phyloP scores from a whole-genome alignment of 495 filamentous ascomycete species.

The Penicillium verhagenii region DNA sequence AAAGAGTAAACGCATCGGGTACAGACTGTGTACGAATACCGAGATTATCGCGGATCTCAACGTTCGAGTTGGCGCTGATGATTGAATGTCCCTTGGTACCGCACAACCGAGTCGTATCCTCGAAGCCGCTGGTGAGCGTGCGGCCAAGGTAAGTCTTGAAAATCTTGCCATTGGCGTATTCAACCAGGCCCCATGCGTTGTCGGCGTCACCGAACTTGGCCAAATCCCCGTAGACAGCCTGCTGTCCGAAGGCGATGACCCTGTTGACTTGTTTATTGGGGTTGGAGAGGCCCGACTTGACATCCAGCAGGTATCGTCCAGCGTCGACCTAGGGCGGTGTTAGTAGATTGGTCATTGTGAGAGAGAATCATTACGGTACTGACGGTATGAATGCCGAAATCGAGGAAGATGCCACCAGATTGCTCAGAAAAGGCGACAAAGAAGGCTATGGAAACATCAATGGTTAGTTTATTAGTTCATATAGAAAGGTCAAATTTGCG shows the following conservation, averaged over 20 bases:
- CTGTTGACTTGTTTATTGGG: constrained; percentile 20
- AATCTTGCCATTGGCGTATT: constrained; percentile 19
- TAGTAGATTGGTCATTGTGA: neutral
- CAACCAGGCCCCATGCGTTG: constrained; percentile 17
- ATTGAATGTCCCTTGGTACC: constrained; percentile 19
- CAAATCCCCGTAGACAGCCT: constrained; percentile 14
- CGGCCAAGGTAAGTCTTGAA: constrained; percentile 18
- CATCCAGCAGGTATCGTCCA: constrained; percentile 18
- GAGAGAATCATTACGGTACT: neutral
- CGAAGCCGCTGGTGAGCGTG: constrained; percentile 17
- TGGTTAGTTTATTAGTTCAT: constrained; percentile 1
- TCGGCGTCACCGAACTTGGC: constrained; percentile 16
- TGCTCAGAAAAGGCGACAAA: constrained; percentile 17
- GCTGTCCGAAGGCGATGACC: constrained; percentile 18
- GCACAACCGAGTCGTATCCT: constrained; percentile 17
- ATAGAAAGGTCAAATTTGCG: neutral
- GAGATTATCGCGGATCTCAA: constrained; percentile 15
- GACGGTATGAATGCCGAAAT: constrained; percentile 18
- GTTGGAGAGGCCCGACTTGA: constrained; percentile 14
- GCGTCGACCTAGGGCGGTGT: constrained; percentile 13
- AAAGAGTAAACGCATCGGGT: constrained; percentile 19
- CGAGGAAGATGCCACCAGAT: constrained; percentile 18
- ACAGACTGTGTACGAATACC: constrained; percentile 17
- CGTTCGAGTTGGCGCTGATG: constrained; percentile 17
- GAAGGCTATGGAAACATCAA: constrained; percentile 10